phyloP scores from a whole-genome alignment of 352 stramenopile species.

The Phytophthora sojae region DNA sequence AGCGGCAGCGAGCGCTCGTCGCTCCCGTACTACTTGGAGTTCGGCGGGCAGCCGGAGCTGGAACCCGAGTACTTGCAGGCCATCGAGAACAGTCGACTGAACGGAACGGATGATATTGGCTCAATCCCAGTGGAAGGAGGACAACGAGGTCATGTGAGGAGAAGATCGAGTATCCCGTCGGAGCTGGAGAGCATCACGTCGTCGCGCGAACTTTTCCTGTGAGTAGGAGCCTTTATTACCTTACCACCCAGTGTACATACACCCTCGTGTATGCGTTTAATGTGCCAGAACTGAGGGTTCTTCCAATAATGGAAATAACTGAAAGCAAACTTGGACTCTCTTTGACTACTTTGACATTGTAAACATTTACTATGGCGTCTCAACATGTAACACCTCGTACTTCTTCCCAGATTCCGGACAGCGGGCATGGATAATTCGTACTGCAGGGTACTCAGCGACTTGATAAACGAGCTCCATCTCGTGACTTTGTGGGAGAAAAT shows the following conservation, averaged over 20 bases:
- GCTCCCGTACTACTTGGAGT: slow-evolving; percentile 37
- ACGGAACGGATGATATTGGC: slow-evolving; percentile 15
- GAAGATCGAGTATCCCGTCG: slow-evolving; percentile 37
- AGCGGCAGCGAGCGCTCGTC: slow-evolving; percentile 42
- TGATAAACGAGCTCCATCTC: too few relatives aligned
- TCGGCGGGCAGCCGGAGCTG: slow-evolving; percentile 39
- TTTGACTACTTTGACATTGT: not conserved
- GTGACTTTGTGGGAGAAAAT: too few relatives aligned
- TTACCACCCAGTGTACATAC: slow-evolving; percentile 16
- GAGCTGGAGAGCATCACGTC: slow-evolving; percentile 33
- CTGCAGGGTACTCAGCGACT: too few relatives aligned
- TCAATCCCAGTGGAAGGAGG: slow-evolving; percentile 35
- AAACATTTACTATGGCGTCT: too few relatives aligned
- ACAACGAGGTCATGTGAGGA: slow-evolving; percentile 23
- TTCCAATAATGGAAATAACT: slow-evolving; percentile 23
- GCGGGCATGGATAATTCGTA: too few relatives aligned
- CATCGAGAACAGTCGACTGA: slow-evolving; percentile 25
- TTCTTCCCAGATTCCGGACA: too few relatives aligned
- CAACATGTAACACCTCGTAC: too few relatives aligned
- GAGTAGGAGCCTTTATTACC: slow-evolving; percentile 3
- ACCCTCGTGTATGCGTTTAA: slow-evolving; percentile 20
- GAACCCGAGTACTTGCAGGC: slow-evolving; percentile 48
- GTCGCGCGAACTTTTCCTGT: slow-evolving; percentile 44
- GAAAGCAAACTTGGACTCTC: slow-evolving; percentile 15
- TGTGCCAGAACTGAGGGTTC: slow-evolving; percentile 13